phyloP scores from a whole-genome alignment of 495 filamentous ascomycete genomes.

The Aspergillus affinis region DNA sequence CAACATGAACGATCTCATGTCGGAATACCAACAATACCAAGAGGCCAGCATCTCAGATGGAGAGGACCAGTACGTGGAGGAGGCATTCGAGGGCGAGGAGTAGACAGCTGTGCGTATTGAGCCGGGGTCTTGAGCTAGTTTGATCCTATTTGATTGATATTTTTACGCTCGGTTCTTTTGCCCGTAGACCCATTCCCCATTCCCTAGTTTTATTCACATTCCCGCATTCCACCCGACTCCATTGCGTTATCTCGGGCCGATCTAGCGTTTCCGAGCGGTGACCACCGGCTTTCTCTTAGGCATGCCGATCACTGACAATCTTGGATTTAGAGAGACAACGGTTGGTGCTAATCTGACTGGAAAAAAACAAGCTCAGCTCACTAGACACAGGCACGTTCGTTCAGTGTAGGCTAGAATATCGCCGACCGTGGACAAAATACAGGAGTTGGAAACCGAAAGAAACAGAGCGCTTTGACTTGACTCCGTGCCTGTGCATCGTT shows the following conservation, averaged over 20 bases:
- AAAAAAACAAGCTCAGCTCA: too few species aligned
- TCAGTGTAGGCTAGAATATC: too few species aligned
- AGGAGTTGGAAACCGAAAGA: not conserved
- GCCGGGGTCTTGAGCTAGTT: not conserved
- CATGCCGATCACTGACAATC: not conserved
- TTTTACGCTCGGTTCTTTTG: too few species aligned
- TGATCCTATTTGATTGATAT: not conserved
- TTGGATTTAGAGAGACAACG: not conserved
- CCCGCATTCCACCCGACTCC: too few species aligned
- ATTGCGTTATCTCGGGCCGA: not conserved
- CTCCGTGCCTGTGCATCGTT: not conserved
- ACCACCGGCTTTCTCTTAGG: not conserved
- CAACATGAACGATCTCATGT: conserved; percentile 99
- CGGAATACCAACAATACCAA: conserved; percentile 99
- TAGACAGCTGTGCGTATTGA: not conserved
- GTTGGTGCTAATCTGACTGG: not conserved
- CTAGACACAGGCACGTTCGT: not conserved
- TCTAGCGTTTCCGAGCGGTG: not conserved
- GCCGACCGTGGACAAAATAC: not conserved
- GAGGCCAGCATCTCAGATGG: conserved; percentile 83
- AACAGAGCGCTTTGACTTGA: too few species aligned
- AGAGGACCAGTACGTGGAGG: conserved; percentile 57
- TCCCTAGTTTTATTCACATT: too few species aligned
- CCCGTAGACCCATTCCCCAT: too few species aligned
- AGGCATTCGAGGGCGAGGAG: not conserved